Conservation (phyloP, 1,284 basidiomycete genomes). For the Flammula alnicola region DNA sequence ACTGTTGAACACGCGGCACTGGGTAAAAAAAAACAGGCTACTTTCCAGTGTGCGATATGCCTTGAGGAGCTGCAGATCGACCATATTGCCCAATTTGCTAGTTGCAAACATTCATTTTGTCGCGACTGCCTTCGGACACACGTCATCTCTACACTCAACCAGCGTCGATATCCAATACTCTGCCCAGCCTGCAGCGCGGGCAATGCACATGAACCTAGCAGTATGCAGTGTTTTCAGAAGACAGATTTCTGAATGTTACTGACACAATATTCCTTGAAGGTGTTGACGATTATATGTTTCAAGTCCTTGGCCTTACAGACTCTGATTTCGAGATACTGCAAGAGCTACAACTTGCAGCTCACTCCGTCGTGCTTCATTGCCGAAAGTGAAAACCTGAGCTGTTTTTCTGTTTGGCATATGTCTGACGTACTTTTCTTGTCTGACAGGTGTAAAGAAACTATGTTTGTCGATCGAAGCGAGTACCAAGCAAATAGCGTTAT, state of each 20-base stretch:
- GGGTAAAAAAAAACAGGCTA: too few species aligned
- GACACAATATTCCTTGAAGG: slow-evolving; percentile 9
- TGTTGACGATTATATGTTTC: slow-evolving; percentile 21
- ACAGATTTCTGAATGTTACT: background rate
- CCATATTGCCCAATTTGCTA: slow-evolving; percentile 47
- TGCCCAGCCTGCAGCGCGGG: slow-evolving; percentile 58
- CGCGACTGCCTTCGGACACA: slow-evolving; percentile 54
- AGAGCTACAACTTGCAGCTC: slow-evolving; percentile 57
- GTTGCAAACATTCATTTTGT: slow-evolving; percentile 62
- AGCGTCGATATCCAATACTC: slow-evolving; percentile 61
- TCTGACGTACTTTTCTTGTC: background rate
- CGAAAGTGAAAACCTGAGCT: too few species aligned
- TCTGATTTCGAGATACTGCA: slow-evolving; percentile 51
- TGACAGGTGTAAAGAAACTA: slow-evolving; percentile 29
- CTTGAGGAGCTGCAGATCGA: slow-evolving; percentile 54
- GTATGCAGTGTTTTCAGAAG: slow-evolving; percentile 33
- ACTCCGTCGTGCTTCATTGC: slow-evolving; percentile 59
- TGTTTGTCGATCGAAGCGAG: slow-evolving; percentile 56
- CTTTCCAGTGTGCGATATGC: slow-evolving; percentile 64
- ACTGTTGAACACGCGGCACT: background rate
- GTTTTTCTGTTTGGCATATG: slow-evolving; percentile 6
- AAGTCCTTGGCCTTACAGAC: slow-evolving; percentile 52
- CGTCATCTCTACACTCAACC: slow-evolving; percentile 49
- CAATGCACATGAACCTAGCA: slow-evolving; percentile 33
- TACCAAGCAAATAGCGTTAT: slow-evolving; percentile 40